Percentiles rank a stretch among this genome's conserved stretches.
Evolutionary conservation across 2,329 filamentous ascomycete species (phyloP).

Genomic region (Boeremia lycopersici): DNA sequence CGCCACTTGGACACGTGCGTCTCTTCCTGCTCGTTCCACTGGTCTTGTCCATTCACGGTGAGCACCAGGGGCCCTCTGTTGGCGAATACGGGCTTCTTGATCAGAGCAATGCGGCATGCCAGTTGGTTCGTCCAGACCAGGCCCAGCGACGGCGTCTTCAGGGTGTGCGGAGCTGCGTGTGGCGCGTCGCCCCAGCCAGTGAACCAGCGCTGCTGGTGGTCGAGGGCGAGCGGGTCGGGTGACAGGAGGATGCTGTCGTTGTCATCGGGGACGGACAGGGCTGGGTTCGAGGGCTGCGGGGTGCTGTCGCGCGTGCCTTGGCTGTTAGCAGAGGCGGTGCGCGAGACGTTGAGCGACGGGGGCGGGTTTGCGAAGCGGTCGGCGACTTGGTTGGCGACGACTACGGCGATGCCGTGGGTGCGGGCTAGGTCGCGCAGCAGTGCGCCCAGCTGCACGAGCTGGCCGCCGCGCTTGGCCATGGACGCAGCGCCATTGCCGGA

Average conservation of each 20-base stretch:
- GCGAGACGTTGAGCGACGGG: slow-evolving; percentile 28
- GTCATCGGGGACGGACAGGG: slow-evolving; percentile 18
- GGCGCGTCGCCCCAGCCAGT: slow-evolving; percentile 84
- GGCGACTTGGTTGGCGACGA: slow-evolving; percentile 93
- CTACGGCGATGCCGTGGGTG: slow-evolving; percentile 76
- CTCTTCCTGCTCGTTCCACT: slow-evolving; percentile 47
- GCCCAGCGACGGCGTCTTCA: slow-evolving; percentile 87
- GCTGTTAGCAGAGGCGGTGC: slow-evolving; percentile 37
- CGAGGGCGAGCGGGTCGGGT: slow-evolving; percentile 69
- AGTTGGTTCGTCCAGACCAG: slow-evolving; percentile 92
- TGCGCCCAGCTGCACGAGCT: slow-evolving; percentile 77
- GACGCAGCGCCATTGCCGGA: slow-evolving; percentile 45
- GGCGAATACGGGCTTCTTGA: slow-evolving; percentile 68
- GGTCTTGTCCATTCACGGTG: slow-evolving; percentile 46
- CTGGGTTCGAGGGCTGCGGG: slow-evolving; percentile 18
- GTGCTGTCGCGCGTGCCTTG: slow-evolving; percentile 27
- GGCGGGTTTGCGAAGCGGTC: slow-evolving; percentile 71
- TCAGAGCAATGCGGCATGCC: slow-evolving; percentile 78
- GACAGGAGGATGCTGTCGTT: slow-evolving; percentile 44
- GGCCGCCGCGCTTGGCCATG: slow-evolving; percentile 76
- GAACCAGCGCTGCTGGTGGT: slow-evolving; percentile 94
- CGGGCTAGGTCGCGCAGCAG: slow-evolving; percentile 77
- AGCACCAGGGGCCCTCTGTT: slow-evolving; percentile 22
- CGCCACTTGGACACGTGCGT: slow-evolving; percentile 65
- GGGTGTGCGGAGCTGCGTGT: slow-evolving; percentile 32